Conservation (phyloP, 345 rosid species). For the Geranium rotundifolium region DNA sequence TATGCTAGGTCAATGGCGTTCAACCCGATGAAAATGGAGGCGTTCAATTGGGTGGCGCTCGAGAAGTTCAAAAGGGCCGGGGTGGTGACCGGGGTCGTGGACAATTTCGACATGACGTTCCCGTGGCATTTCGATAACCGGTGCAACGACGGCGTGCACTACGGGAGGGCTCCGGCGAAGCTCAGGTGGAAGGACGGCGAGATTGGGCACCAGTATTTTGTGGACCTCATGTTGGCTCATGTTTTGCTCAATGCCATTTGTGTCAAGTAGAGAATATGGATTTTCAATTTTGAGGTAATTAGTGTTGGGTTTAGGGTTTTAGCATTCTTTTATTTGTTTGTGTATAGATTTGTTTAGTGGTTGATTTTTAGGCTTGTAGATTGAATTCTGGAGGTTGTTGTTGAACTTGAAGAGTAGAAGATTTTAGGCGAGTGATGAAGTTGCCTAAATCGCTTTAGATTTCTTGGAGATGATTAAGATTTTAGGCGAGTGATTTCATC, state of each 20-base stretch:
- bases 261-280: too few relatives aligned
- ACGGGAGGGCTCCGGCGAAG: slow-evolving; percentile 78
- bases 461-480: too few relatives aligned
- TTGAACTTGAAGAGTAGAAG: too few relatives aligned
- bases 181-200: slow-evolving; percentile 85
- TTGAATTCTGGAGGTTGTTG: too few relatives aligned
- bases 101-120: slow-evolving; percentile 79
- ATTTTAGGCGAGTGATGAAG: too few relatives aligned
- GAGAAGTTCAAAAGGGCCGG: slow-evolving; percentile 62
- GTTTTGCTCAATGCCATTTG: slow-evolving; percentile 73
- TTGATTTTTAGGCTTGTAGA: too few relatives aligned
- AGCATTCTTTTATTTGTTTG: too few relatives aligned
- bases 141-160: slow-evolving; percentile 88
- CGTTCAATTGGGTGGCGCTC: slow-evolving; percentile 51
- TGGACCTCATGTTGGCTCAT: slow-evolving; percentile 87
- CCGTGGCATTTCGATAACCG: slow-evolving; percentile 94
- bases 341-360: too few relatives aligned
- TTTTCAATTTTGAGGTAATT: too few relatives aligned
- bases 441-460: too few relatives aligned
- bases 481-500: too few relatives aligned
- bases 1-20: slow-evolving; percentile 62
- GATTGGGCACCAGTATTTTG: slow-evolving; percentile 94
- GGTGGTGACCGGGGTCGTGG: slow-evolving; percentile 57
- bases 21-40: slow-evolving; percentile 90
- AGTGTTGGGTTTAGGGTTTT: too few relatives aligned